Conservation (phyloP, 768 basidiomycete genomes). For the Nidularia pulvinata region DNA sequence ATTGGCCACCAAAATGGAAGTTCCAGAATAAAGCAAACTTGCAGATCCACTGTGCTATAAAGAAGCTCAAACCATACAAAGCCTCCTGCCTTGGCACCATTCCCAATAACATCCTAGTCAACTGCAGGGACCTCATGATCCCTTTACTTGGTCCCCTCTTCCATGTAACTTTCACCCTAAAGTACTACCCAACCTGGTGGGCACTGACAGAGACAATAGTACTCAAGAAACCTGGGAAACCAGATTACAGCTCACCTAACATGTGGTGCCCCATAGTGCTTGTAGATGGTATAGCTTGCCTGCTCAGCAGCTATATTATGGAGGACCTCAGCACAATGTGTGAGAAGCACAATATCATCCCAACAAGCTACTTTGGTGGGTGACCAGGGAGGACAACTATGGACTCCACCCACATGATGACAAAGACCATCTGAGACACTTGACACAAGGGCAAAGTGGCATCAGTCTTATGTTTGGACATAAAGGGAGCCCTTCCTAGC, state of each 20-base stretch:
- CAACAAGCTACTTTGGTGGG: constrained; percentile 20
- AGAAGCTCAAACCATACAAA: constrained; percentile 25
- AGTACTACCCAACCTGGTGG: constrained; percentile 14
- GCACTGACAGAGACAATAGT: constrained; percentile 17
- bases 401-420: constrained; percentile 24
- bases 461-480: constrained; percentile 27
- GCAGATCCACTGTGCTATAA: constrained; percentile 18
- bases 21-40: constrained; percentile 13
- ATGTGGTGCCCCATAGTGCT: constrained; percentile 31
- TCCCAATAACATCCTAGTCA: constrained; percentile 25
- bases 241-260: constrained; percentile 25
- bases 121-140: constrained; percentile 16
- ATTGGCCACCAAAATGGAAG: constrained; percentile 1
- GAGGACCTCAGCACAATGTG: constrained; percentile 7
- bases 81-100: constrained; percentile 15
- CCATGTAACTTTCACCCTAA: constrained; percentile 19
- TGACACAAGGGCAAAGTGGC: constrained; percentile 26
- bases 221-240: constrained; percentile 29
- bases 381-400: constrained; percentile 22
- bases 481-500: constrained; percentile 35
- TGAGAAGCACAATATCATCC: constrained; percentile 11
- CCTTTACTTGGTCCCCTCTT: constrained; percentile 22
- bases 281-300: constrained; percentile 11
- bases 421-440: constrained; percentile 27
- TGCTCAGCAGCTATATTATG: constrained; percentile 14